These are phyloP conservation scores for Paramecium octaurelia DNA, from an alignment of 73 alveolate genomes.

Conservation along the genomic window DNA sequence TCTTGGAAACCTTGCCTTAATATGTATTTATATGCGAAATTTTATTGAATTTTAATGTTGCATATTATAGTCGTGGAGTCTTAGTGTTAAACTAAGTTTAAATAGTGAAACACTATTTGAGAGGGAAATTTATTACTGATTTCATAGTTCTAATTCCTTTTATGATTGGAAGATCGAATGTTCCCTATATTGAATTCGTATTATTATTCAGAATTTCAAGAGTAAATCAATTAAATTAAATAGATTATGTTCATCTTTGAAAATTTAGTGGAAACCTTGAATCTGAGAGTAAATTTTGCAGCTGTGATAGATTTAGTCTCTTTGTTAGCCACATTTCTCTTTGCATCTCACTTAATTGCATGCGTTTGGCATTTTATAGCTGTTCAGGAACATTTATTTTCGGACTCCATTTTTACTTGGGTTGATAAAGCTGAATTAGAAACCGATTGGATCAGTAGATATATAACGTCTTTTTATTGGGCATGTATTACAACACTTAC, in stretches of 20 bases:
- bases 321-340: neutral
- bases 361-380: constrained; percentile 50
- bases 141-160: constrained; percentile 41
- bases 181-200: constrained; percentile 15
- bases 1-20: constrained; percentile 30
- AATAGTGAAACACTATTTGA: constrained; percentile 25
- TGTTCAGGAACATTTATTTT: neutral
- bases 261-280: neutral
- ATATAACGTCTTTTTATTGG: constrained; percentile 42
- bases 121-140: constrained; percentile 29
- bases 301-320: constrained; percentile 4
- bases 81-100: neutral
- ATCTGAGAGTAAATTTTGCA: constrained; percentile 29
- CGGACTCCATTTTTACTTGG: neutral
- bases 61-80: constrained; percentile 13
- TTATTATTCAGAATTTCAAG: constrained; percentile 38
- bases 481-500: constrained; percentile 41
- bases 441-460: constrained; percentile 9
- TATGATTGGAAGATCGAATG: constrained; percentile 18
- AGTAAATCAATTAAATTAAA: neutral
- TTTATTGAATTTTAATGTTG: constrained; percentile 31
- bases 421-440: neutral
- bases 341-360: constrained; percentile 27
- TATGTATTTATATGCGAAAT: constrained; percentile 18
- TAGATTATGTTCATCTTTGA: constrained; percentile 28